These are phyloP conservation scores for Acer negundo DNA, from an alignment of 345 rosid species.

Conservation along the genomic window DNA sequence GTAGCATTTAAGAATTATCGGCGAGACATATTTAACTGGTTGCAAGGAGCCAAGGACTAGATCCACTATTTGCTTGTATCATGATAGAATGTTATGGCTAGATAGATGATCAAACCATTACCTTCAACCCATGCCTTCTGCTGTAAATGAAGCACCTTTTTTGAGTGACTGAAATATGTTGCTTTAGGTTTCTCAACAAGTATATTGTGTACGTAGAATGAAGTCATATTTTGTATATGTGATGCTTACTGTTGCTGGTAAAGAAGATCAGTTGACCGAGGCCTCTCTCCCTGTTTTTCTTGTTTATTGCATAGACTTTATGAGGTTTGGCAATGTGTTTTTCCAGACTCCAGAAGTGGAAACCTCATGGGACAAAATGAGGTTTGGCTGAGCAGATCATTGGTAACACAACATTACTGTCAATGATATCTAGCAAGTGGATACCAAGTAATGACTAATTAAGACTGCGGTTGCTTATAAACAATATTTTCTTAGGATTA, in stretches of 20 bases:
- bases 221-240: not conserved
- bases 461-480: not conserved
- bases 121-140: not conserved
- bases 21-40: not conserved
- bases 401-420: too few species aligned
- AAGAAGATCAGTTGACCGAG: not conserved
- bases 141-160: not conserved
- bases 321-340: too few species aligned
- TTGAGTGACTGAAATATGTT: not conserved
- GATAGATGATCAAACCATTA: not conserved
- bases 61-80: not conserved
- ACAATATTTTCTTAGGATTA: not conserved
- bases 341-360: not conserved
- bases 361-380: not conserved
- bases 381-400: not conserved
- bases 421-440: not conserved
- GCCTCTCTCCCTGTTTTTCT: not conserved
- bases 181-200: not conserved
- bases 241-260: not conserved
- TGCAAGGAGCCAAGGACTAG: not conserved
- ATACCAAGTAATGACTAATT: not conserved
- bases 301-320: not conserved
- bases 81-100: not conserved
- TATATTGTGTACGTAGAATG: not conserved
- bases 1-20: not conserved